A percentile compares a stretch with the other conserved stretches of the same genome.
Conservation (phyloP, 192 early-diverging fungal genomes). For the Phlyctochytrium bullatum region DNA sequence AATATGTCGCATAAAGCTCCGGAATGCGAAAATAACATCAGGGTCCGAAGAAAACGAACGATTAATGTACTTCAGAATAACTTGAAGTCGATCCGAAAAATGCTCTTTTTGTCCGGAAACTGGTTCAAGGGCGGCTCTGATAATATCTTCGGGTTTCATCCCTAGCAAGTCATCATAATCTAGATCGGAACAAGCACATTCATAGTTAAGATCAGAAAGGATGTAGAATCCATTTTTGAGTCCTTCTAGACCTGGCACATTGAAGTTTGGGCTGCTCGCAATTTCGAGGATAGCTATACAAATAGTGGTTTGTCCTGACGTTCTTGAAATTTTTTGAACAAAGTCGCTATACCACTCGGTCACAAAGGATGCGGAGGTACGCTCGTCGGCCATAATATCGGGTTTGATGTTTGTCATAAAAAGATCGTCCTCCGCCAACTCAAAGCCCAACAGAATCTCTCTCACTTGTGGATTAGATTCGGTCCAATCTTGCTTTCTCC, state of each 20-base stretch:
- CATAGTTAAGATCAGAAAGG: constrained; percentile 12
- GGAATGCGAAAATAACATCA: too few relatives aligned
- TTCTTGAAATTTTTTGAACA: constrained; percentile 4
- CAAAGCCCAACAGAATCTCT: constrained; percentile 36
- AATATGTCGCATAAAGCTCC: too few relatives aligned
- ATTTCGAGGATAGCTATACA: not conserved
- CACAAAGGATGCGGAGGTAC: constrained; percentile 4
- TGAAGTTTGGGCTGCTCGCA: not conserved
- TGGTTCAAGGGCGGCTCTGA: too few relatives aligned
- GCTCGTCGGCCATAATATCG: not conserved
- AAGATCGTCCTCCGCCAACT: constrained; percentile 25
- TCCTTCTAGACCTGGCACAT: constrained; percentile 7
- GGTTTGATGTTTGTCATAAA: not conserved
- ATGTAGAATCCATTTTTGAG: constrained; percentile 9
- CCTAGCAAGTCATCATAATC: too few relatives aligned
- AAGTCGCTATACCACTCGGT: constrained; percentile 12
- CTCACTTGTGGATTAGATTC: constrained; percentile 44
- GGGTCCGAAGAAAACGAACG: too few relatives aligned
- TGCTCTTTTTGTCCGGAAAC: too few relatives aligned
- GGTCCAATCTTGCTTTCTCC: constrained; percentile 61
- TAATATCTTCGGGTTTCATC: too few relatives aligned
- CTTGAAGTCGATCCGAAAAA: too few relatives aligned
- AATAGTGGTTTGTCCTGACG: not conserved
- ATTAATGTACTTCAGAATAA: too few relatives aligned
- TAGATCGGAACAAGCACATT: too few relatives aligned